These are phyloP conservation scores for Quercus variabilis DNA, from an alignment of 306 rosid genomes.

Conservation along the genomic window DNA sequence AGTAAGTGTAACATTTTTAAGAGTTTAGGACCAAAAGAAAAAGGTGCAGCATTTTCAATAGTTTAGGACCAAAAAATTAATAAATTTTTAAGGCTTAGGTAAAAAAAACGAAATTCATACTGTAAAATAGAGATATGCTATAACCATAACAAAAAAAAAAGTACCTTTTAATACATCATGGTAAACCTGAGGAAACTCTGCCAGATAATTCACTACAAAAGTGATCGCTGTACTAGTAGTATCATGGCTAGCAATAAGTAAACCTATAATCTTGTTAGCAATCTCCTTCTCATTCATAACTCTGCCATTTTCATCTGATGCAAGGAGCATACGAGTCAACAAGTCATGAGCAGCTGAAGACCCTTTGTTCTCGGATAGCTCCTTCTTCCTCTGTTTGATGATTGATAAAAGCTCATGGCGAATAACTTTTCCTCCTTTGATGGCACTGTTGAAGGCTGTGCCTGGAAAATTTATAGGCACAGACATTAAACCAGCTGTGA, in stretches of 20 bases:
- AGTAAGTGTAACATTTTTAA: no score
- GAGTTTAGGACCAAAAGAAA: no score
- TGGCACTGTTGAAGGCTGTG: constrained; percentile 2
- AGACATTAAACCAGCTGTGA: background rate
- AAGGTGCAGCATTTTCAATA: no score
- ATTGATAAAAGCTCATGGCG: constrained; percentile 1
- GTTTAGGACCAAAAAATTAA: no score
- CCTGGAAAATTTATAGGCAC: constrained; percentile 22
- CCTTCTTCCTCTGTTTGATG: constrained; percentile 2
- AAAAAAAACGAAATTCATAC: no score
- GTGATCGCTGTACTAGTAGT: background rate
- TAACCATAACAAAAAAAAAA: no score
- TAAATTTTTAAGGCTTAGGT: no score
- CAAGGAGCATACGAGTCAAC: constrained; percentile 1
- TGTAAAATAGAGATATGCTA: no score
- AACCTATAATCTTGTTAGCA: constrained; percentile 6
- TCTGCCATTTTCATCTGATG: background rate
- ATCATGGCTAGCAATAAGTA: constrained; percentile 7
- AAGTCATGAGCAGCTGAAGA: background rate
- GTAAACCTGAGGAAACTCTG: constrained; percentile 19
- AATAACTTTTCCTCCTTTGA: background rate
- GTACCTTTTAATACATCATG: constrained; percentile 9
- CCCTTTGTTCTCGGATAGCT: background rate
- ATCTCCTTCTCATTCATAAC: constrained; percentile 8
- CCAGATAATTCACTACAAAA: background rate